A percentile compares a stretch with the other conserved stretches of the same genome.
Evolutionary conservation across 2,329 filamentous ascomycete genomes (phyloP).

Genomic region (Scleromitrula shiraiana): DNA sequence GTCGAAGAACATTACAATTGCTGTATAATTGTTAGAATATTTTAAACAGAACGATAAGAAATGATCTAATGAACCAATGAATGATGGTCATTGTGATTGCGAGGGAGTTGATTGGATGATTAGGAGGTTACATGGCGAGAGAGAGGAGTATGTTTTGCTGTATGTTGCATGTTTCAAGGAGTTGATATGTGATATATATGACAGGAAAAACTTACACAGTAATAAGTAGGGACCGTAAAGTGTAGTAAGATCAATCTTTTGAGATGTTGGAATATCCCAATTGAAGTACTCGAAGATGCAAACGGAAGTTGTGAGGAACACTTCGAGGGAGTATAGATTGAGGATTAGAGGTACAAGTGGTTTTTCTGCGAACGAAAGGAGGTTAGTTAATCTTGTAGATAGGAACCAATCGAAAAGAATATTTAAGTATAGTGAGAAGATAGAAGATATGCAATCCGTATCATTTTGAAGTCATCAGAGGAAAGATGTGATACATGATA

Average conservation of each 20-base stretch:
- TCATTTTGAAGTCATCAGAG: no score
- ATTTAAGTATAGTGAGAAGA: no score
- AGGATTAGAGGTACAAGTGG: constrained; percentile 51
- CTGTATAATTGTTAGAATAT: not conserved
- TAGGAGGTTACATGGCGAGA: not conserved
- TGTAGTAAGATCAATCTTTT: constrained; percentile 42
- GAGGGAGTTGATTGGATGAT: no score
- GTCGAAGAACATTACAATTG: not conserved
- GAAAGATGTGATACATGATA: no score
- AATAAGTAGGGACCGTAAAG: constrained; percentile 51
- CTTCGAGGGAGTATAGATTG: constrained; percentile 50
- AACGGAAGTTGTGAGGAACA: constrained; percentile 52
- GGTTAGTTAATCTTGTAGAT: no score
- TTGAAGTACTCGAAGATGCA: constrained; percentile 53
- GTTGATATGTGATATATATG: no score
- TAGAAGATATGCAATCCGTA: no score
- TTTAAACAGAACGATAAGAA: not conserved
- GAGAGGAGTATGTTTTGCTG: no score
- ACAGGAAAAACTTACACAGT: constrained; percentile 39
- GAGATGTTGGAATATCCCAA: constrained; percentile 40
- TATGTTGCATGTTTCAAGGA: no score
- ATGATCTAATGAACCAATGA: no score
- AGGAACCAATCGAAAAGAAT: no score
- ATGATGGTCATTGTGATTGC: no score
- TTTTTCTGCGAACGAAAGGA: constrained; percentile 33